phyloP scores from a whole-genome alignment of 345 rosid species.

The Trapa bicornis region DNA sequence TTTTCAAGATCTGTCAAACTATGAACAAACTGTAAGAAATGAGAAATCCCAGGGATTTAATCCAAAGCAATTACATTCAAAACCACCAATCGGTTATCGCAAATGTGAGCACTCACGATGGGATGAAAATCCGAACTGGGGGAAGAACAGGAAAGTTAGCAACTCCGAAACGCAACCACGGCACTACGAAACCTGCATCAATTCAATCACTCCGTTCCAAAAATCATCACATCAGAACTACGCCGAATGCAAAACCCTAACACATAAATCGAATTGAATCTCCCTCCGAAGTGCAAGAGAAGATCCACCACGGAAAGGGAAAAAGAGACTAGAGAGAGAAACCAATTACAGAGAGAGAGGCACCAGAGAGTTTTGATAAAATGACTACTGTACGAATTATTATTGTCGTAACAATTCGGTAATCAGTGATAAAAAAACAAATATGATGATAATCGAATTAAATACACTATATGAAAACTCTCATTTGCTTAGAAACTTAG shows the following conservation, averaged over 20 bases:
- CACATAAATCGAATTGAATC: constrained; percentile 1
- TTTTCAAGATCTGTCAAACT: constrained; percentile 59
- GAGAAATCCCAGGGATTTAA: neutral
- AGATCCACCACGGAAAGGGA: neutral
- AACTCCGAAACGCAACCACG: neutral
- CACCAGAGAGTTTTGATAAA: neutral
- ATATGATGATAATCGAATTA: too few species aligned
- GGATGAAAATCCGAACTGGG: constrained; percentile 37
- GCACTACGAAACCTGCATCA: constrained; percentile 7
- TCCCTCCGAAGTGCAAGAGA: neutral
- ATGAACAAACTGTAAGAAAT: constrained; percentile 15
- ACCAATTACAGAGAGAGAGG: neutral
- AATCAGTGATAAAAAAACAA: too few species aligned
- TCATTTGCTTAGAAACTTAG: neutral
- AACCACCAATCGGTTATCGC: neutral
- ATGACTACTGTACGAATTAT: neutral
- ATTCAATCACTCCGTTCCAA: constrained; percentile 4
- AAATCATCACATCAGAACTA: neutral
- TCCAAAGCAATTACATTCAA: neutral
- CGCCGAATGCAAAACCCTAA: neutral
- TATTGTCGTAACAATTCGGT: too few species aligned
- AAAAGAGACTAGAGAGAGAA: too few species aligned
- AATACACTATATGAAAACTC: too few species aligned
- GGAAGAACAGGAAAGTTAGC: constrained; percentile 35
- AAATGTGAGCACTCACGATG: constrained; percentile 29